Percentiles rank a stretch among this genome's conserved stretches.
Conservation (phyloP, 331 rosid species). For the Malus hybrid region DNA sequence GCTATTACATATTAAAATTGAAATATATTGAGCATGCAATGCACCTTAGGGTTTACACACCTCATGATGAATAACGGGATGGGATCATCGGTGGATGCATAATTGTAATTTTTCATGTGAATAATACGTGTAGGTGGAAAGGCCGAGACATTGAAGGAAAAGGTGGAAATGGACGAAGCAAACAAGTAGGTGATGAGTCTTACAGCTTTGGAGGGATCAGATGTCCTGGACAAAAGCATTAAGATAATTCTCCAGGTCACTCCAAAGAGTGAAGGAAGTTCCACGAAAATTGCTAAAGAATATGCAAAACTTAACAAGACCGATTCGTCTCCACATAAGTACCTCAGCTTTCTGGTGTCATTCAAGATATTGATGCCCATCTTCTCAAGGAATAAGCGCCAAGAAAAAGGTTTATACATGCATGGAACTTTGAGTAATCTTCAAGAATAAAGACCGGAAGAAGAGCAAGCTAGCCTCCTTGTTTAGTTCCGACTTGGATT, state of each 20-base stretch:
- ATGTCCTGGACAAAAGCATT: slow-evolving; percentile 19
- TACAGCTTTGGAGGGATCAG: slow-evolving; percentile 18
- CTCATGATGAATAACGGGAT: too few species aligned
- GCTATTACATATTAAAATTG: too few species aligned
- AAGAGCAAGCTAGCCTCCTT: not conserved
- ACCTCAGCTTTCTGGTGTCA: slow-evolving; percentile 5
- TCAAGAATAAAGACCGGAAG: not conserved
- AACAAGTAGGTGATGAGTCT: slow-evolving; percentile 14
- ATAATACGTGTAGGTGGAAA: not conserved
- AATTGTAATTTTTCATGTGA: too few species aligned
- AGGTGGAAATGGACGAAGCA: slow-evolving; percentile 25
- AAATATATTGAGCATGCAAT: too few species aligned
- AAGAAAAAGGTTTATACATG: not conserved
- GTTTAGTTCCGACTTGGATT: not conserved
- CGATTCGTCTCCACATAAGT: slow-evolving; percentile 2
- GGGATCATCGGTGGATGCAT: too few species aligned
- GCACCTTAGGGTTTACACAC: too few species aligned
- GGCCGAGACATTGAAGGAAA: not conserved
- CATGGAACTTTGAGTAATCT: not conserved
- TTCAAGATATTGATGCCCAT: slow-evolving; percentile 28
- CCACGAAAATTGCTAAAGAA: slow-evolving; percentile 22
- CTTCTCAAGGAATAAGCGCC: not conserved
- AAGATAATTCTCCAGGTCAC: slow-evolving; percentile 14
- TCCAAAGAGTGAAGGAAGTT: slow-evolving; percentile 9
- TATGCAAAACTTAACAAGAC: slow-evolving; percentile 26